Base-by-base conservation (phyloP, 139 green algal genomes). In the Coccomyxa sp. region DNA sequence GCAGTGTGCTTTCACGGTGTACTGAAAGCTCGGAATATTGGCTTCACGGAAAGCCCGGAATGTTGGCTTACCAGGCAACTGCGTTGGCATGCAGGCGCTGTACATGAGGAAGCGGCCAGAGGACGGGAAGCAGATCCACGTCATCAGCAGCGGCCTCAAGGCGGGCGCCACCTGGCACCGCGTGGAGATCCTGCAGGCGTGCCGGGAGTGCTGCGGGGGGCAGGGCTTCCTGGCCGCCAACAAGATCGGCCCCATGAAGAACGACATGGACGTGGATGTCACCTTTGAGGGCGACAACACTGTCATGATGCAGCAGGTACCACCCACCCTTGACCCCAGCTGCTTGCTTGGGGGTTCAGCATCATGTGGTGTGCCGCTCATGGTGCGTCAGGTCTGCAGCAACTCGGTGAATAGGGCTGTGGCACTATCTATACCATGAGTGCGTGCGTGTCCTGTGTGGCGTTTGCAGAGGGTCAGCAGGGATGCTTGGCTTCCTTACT, bases 221-320 rank as follows among this genome's bases (percentile, higher is more conserved):
- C 68, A 83, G 71, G 81, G 94, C 73, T 94, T 97, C 79, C 79
- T 93, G 70, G 83, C 92, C 3, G 86, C 81, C 55, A 98, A 98
- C 86, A 87, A 90, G 72, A 97, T 98, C 33, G 94, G 91, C 0
- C 86, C 90, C 10, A 87, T 96, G 83, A 89, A 88, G 39, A 96
- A 84, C 40, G 94, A 98, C 87, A 95, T 94, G 83, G 90, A 97
- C 70, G 91, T 97, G 38, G 94, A 97, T 75, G 81, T 89, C 18
- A 97, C 94, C 4, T 98, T 98, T 79, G 94, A 98, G 86, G 93
- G 94, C 50, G 94, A 96, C 86, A 97, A 97, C 89, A 96, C 93
- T 0, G 93, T 98, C 41, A 86, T 98, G 78, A 97, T 98, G 94
- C 91, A 95, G 89, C 90, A 93, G 86, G 86, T 91, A n/a, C n/a